phyloP scores from a whole-genome alignment of 2,329 filamentous ascomycete genomes.

The Dactylonectria macrodidyma region DNA sequence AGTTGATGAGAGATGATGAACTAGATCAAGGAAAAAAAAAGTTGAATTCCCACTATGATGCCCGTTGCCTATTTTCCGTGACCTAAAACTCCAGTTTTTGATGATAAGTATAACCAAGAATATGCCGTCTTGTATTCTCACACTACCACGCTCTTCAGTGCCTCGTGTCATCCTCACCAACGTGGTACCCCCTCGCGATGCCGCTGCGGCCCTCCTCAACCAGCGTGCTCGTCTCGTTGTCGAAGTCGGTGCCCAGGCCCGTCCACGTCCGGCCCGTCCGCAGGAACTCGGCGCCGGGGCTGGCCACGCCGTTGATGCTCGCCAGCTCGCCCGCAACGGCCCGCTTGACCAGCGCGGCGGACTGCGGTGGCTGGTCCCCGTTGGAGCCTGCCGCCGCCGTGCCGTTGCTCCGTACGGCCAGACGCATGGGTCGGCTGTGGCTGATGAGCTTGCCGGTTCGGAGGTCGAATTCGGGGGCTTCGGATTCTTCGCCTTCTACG shows the following conservation, averaged over 20 bases:
- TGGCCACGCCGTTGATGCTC: slow-evolving; percentile 87
- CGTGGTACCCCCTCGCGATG: slow-evolving; percentile 89
- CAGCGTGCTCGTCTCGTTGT: slow-evolving; percentile 71
- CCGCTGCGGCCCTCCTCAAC: slow-evolving; percentile 91
- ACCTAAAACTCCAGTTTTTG: slow-evolving; percentile 1
- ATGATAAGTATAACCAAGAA: background rate
- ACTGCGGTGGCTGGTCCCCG: slow-evolving; percentile 25
- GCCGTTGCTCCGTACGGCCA: slow-evolving; percentile 52
- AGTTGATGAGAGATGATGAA: slow-evolving; percentile 1
- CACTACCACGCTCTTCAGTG: slow-evolving; percentile 39
- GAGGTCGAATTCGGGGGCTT: slow-evolving; percentile 92
- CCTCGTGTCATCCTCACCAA: slow-evolving; percentile 67
- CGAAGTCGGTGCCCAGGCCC: slow-evolving; percentile 89
- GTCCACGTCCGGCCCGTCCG: slow-evolving; percentile 90
- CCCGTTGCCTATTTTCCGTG: background rate
- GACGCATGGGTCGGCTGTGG: slow-evolving; percentile 81
- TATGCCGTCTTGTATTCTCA: background rate
- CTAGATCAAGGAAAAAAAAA: background rate
- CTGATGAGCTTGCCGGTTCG: slow-evolving; percentile 88
- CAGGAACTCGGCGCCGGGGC: slow-evolving; percentile 91
- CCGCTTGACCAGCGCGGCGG: slow-evolving; percentile 70
- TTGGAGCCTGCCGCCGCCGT: slow-evolving; percentile 32
- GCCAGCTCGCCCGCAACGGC: slow-evolving; percentile 76
- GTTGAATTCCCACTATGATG: background rate
- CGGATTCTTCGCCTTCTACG: slow-evolving; percentile 77